Evolutionary conservation across 345 rosid species (phyloP).

Genomic region (Noccaea bulbosa): DNA sequence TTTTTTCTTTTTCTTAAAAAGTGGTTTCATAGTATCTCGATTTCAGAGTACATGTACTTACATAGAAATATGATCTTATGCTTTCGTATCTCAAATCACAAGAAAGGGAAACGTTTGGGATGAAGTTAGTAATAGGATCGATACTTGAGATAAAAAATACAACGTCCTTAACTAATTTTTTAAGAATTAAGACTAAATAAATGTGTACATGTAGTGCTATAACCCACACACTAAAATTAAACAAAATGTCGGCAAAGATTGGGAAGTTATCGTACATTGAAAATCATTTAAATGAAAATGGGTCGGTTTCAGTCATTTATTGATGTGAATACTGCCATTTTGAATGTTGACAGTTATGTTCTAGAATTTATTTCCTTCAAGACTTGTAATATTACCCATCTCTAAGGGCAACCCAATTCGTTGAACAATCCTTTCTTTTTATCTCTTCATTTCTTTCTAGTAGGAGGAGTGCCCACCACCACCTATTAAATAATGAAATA

Average conservation of each 20-base stretch:
- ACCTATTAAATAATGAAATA: not conserved
- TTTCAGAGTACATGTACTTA: not conserved
- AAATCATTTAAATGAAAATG: conserved; percentile 14
- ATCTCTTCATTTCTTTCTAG: not conserved
- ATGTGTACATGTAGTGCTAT: not conserved
- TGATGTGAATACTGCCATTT: conserved; percentile 42
- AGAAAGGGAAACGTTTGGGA: not conserved
- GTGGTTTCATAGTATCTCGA: not conserved
- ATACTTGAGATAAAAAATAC: conserved; percentile 3
- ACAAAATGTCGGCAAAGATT: conserved; percentile 42
- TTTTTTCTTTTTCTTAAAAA: not conserved
- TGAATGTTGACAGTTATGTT: conserved; percentile 35
- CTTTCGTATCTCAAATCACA: conserved; percentile 10
- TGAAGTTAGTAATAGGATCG: not conserved
- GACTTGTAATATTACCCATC: conserved; percentile 39
- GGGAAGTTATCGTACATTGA: conserved; percentile 22
- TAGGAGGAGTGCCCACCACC: conserved; percentile 26
- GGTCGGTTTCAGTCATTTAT: conserved; percentile 40
- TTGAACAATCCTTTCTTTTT: conserved; percentile 17
- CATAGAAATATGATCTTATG: not conserved
- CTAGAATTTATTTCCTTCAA: conserved; percentile 29
- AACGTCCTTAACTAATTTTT: not conserved
- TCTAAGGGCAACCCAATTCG: conserved; percentile 31
- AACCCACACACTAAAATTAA: conserved; percentile 6
- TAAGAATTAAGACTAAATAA: conserved; percentile 6